Base-by-base conservation (phyloP, 495 filamentous ascomycete species). In the Neurospora discreta region DNA sequence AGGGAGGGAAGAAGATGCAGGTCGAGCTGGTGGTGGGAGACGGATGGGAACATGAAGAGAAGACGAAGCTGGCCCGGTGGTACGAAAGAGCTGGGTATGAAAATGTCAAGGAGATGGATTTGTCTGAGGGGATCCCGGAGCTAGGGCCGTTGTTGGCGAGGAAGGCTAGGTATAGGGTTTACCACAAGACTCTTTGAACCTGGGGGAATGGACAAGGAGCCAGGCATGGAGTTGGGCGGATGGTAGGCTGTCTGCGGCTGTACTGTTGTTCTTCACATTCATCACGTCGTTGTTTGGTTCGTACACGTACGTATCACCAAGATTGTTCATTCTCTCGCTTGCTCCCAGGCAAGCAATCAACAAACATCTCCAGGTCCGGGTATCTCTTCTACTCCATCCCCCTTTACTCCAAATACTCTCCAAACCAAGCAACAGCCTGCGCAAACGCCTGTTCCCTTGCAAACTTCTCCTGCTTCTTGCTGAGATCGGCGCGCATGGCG, bases 401-500 rank as follows among this genome's bases (percentile, higher is more conserved):
- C 41, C 16, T 7, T 15, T 58, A 65, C 26, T 65, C 52, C 52
- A 88, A 81, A 70, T 78, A 80, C 60, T 80, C 75, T 71, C 91
- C 86, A 77, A 96, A 95, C 93, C 93, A 97, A 67, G 80, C 77
- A 65, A 94, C 84, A 70, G 93, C 92, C 84, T 96, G 93, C 70
- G 85, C 77, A 78, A 95, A 95, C 36, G 93, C 93, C 83, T 91
- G 88, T 84, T 97, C 92, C 86, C 94, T 94, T 68, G 92, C 90
- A 73, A 85, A 95, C 84, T 89, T 92, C 79, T 87, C 80, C 52
- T 81, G 70, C 77, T 86, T 87, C 70, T 90, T 85, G 74, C 73
- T 86, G 46, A 87, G 73, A 75, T 95, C 92, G 43, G 84, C 82
- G 39, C 92, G 86, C 33, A 95, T 89, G n/a, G 90, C 83, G 75